Percentiles rank a stretch among this genome's conserved stretches.
These are phyloP conservation scores for Lantana camara DNA, from an alignment of 257 asterid species.

Conservation along the genomic window DNA sequence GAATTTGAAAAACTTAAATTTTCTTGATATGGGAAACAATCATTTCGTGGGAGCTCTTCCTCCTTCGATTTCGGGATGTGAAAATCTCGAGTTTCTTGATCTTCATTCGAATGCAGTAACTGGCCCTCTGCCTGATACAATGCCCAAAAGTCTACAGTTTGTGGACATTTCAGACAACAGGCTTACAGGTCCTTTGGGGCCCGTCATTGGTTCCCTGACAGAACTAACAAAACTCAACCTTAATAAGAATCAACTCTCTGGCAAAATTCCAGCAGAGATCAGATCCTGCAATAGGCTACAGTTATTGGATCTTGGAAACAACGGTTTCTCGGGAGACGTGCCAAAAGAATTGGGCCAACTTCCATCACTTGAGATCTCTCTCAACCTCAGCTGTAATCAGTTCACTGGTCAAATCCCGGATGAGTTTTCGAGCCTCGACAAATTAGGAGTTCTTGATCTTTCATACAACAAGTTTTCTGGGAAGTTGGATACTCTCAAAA, in stretches of 20 bases:
- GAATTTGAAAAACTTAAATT: conserved; percentile 58
- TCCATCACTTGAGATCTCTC: conserved; percentile 86
- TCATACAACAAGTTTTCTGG: conserved; percentile 86
- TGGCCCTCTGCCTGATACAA: conserved; percentile 65
- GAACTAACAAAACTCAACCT: conserved; percentile 78
- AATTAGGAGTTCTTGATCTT: conserved; percentile 77
- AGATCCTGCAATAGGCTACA: conserved; percentile 73
- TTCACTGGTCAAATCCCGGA: conserved; percentile 74
- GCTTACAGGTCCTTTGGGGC: conserved; percentile 56
- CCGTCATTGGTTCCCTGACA: conserved; percentile 57
- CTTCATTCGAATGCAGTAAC: conserved; percentile 70
- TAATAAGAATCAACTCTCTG: conserved; percentile 70
- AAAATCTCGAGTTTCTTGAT: conserved; percentile 87
- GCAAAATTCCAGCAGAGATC: conserved; percentile 74
- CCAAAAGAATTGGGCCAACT: conserved; percentile 75
- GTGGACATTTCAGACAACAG: conserved; percentile 80
- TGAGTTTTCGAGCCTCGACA: conserved; percentile 68
- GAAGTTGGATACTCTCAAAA: conserved; percentile 59
- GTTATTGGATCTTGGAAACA: conserved; percentile 76
- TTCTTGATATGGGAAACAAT: conserved; percentile 77
- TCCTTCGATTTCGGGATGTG: conserved; percentile 62
- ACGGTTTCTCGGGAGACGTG: conserved; percentile 67
- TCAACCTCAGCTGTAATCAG: conserved; percentile 83
- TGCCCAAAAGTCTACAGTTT: conserved; percentile 77
- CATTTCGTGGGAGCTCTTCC: conserved; percentile 73